Evolutionary conservation across 139 green algal genomes (phyloP).

Genomic region (Edaphochlamys debaryana): DNA sequence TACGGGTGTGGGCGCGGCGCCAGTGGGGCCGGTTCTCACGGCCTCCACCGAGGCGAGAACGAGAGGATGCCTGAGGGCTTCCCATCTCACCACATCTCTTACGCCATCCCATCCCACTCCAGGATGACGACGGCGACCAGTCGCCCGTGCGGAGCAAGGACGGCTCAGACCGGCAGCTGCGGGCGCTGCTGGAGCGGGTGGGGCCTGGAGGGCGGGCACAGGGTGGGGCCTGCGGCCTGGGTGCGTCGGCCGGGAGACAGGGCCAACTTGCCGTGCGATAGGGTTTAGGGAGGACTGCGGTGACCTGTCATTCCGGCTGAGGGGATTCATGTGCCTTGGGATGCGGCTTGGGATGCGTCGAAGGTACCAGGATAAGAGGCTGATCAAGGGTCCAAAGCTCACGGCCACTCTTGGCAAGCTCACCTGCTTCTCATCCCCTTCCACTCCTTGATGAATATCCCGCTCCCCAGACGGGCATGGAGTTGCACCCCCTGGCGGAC

Average conservation of each 20-base stretch:
- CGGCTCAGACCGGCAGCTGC: slow-evolving; percentile 9
- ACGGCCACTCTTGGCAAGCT: too few species aligned
- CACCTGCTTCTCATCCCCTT: too few species aligned
- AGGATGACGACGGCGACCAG: slow-evolving; percentile 38
- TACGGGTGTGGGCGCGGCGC: background rate
- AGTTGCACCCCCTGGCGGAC: too few species aligned
- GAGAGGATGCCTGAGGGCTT: background rate
- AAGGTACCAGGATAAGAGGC: too few species aligned
- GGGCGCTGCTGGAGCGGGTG: slow-evolving; percentile 22
- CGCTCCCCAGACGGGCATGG: too few species aligned
- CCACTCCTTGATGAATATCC: too few species aligned
- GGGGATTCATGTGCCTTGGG: background rate
- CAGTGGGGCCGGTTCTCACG: too few species aligned
- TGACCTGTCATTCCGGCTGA: too few species aligned
- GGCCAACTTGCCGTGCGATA: too few species aligned
- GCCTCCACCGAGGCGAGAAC: too few species aligned
- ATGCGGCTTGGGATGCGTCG: too few species aligned
- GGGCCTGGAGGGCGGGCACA: background rate
- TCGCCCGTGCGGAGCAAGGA: background rate
- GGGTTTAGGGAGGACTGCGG: background rate
- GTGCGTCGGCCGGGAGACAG: background rate
- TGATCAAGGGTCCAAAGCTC: too few species aligned
- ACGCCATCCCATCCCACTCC: background rate
- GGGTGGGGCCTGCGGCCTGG: background rate
- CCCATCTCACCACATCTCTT: background rate